phyloP scores from a whole-genome alignment of 192 early-diverging fungal genomes.

The Umbelopsis sp. region DNA sequence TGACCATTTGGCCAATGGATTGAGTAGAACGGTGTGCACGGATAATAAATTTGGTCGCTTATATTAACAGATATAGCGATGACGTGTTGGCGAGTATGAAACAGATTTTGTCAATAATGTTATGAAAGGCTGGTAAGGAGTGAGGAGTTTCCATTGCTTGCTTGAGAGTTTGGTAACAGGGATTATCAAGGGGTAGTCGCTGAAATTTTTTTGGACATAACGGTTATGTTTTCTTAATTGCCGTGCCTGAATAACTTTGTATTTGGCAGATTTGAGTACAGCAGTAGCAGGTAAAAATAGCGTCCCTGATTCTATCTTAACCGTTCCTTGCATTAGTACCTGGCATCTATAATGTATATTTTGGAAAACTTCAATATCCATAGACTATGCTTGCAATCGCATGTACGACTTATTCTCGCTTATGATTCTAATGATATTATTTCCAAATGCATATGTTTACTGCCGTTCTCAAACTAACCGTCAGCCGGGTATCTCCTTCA shows the following conservation, averaged over 20 bases:
- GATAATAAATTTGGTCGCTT: too few species aligned
- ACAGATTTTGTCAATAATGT: neutral
- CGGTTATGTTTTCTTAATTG: neutral
- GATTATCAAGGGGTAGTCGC: neutral
- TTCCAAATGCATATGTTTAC: too few species aligned
- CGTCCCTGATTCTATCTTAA: neutral
- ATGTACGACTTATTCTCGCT: too few species aligned
- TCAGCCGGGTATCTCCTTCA: too few species aligned
- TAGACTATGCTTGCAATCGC: too few species aligned
- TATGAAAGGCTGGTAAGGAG: neutral
- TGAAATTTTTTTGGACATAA: neutral
- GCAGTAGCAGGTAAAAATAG: neutral
- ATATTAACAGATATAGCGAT: too few species aligned
- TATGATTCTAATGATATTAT: too few species aligned
- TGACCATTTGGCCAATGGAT: too few species aligned
- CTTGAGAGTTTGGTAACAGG: neutral
- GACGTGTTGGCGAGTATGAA: too few species aligned
- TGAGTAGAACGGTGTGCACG: too few species aligned
- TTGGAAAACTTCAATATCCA: neutral
- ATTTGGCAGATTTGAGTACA: neutral
- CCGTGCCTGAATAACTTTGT: too few species aligned
- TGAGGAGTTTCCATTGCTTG: neutral
- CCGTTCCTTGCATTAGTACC: neutral
- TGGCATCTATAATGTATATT: neutral
- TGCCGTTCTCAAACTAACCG: too few species aligned